Percentiles rank a stretch among this genome's conserved stretches.
Conservation (phyloP, 106 monocot species). For the Acorus gramineus region DNA sequence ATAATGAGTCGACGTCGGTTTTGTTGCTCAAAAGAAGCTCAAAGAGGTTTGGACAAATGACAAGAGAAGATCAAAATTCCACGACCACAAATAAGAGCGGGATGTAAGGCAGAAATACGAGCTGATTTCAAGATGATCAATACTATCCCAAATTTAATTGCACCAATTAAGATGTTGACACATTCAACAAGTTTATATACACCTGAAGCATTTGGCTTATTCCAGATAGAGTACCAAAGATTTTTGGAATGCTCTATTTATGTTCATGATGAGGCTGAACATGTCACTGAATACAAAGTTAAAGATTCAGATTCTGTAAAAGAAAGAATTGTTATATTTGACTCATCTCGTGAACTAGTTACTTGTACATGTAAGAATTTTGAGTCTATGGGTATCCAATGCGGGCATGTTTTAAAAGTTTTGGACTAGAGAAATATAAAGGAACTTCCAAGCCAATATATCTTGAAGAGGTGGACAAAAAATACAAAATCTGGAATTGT, state of each 20-base stretch:
- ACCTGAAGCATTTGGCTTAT: slow-evolving; percentile 53
- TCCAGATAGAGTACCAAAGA: slow-evolving; percentile 67
- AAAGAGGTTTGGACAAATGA: no score
- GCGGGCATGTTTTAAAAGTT: slow-evolving; percentile 64
- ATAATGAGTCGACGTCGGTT: no score
- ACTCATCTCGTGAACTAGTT: slow-evolving; percentile 29
- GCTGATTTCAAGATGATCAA: slow-evolving; percentile 37
- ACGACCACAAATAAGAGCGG: no score
- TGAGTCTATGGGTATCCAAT: slow-evolving; percentile 60
- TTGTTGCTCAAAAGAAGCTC: no score
- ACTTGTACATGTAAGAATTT: slow-evolving; percentile 58
- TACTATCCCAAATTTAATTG: slow-evolving; percentile 30
- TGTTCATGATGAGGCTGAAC: slow-evolving; percentile 33
- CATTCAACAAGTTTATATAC: slow-evolving; percentile 60
- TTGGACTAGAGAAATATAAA: no score
- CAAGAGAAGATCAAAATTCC: no score
- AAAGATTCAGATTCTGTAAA: slow-evolving; percentile 30
- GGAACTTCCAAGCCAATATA: no score
- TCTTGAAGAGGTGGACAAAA: no score
- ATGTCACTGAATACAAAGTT: slow-evolving; percentile 44
- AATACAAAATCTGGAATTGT: no score
- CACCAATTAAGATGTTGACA: slow-evolving; percentile 50
- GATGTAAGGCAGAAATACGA: slow-evolving; percentile 7
- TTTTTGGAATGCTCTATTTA: slow-evolving; percentile 58
- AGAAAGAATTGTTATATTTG: slow-evolving; percentile 50